Percentiles rank a stretch among this genome's conserved stretches.
Conservation (phyloP, 2,329 filamentous ascomycete species). For the Cercospora zeae-maydis region DNA sequence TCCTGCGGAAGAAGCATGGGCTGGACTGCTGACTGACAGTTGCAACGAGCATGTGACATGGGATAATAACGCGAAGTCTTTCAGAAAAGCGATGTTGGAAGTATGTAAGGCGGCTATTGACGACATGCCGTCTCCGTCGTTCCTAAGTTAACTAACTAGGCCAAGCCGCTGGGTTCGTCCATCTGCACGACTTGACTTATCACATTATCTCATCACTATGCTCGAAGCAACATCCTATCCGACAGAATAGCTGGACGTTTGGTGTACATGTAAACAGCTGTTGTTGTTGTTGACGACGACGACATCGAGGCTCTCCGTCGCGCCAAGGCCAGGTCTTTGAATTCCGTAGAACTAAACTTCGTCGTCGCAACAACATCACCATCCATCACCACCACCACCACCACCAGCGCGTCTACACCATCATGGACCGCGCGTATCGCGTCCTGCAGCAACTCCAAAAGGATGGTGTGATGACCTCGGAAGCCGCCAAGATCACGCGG, state of each 20-base stretch:
- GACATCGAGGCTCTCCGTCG: no score
- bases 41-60: neutral
- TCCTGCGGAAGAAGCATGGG: neutral
- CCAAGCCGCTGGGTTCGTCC: no score
- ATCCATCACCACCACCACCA: no score
- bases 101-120: conserved; percentile 10
- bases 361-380: no score
- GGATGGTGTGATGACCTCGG: neutral
- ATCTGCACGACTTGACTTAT: no score
- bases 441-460: neutral
- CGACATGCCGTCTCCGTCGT: conserved; percentile 13
- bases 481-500: neutral
- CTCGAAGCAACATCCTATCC: no score
- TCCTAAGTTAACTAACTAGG: neutral
- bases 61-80: neutral
- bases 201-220: no score
- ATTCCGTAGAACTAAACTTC: no score
- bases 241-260: no score
- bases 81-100: neutral
- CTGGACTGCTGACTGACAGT: neutral
- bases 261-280: no score
- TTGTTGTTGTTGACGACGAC: no score
- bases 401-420: neutral
- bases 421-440: neutral
- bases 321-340: no score